Conservation (phyloP, 2,329 filamentous ascomycete species). For the Trichoderma sp. region DNA sequence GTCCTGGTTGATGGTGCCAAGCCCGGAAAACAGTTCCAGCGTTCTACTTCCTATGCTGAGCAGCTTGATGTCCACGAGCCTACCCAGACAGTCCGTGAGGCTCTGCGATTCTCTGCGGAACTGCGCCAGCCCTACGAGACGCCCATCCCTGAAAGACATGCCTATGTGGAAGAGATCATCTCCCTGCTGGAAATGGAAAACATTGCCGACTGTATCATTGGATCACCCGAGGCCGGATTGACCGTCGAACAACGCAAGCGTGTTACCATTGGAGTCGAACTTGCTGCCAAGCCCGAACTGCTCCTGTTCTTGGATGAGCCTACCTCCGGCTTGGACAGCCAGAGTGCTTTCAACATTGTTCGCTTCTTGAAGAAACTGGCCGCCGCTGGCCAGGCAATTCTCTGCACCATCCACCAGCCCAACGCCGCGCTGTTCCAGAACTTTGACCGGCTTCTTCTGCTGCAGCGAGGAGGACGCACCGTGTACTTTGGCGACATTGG, state of each 20-base stretch:
- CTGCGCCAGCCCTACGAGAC: slow-evolving; percentile 59
- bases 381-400: slow-evolving; percentile 79
- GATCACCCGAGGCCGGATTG: slow-evolving; percentile 66
- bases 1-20: slow-evolving; percentile 59
- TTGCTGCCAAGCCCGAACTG: slow-evolving; percentile 78
- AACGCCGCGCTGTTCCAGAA: slow-evolving; percentile 85
- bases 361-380: slow-evolving; percentile 77
- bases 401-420: slow-evolving; percentile 91
- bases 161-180: slow-evolving; percentile 64
- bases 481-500: slow-evolving; percentile 89
- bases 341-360: slow-evolving; percentile 75
- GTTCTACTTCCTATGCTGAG: slow-evolving; percentile 63
- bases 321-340: slow-evolving; percentile 65
- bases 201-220: slow-evolving; percentile 61
- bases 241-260: slow-evolving; percentile 69
- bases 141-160: slow-evolving; percentile 56
- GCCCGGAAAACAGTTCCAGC: slow-evolving; percentile 62
- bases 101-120: slow-evolving; percentile 63
- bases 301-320: slow-evolving; percentile 79
- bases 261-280: slow-evolving; percentile 88
- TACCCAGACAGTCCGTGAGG: slow-evolving; percentile 64
- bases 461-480: slow-evolving; percentile 75
- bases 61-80: slow-evolving; percentile 65
- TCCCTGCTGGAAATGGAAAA: slow-evolving; percentile 59
- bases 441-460: slow-evolving; percentile 78